phyloP scores from a whole-genome alignment of 1,284 basidiomycete genomes.

The Pascua guehoae region DNA sequence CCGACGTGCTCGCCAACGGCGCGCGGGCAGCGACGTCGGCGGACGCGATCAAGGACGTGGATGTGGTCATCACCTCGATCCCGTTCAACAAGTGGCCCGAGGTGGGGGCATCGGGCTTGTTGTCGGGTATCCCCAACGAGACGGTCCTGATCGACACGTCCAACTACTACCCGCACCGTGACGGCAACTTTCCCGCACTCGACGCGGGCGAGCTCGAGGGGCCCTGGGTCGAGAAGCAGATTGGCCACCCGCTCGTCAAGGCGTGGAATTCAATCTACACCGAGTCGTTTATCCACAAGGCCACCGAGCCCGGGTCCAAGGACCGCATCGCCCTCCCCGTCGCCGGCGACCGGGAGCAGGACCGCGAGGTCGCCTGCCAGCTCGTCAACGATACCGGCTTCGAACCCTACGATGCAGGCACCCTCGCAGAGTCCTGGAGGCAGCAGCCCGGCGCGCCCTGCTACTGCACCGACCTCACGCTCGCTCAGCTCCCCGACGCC shows the following conservation, averaged over 20 bases:
- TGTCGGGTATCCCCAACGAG: background rate
- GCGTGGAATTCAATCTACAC: slow-evolving; percentile 2
- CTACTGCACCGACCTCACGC: slow-evolving; percentile 2
- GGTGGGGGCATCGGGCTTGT: too few relatives aligned
- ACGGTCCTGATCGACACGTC: slow-evolving; percentile 1
- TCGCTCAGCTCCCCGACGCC: background rate
- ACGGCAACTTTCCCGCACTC: background rate
- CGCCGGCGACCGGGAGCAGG: background rate
- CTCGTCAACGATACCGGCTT: slow-evolving; percentile 1
- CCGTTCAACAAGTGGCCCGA: background rate
- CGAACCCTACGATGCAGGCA: background rate
- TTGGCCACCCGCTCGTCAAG: slow-evolving; percentile 2
- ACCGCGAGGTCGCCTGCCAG: background rate
- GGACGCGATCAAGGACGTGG: slow-evolving; percentile 3
- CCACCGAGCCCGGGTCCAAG: background rate
- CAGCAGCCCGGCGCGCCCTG: slow-evolving; percentile 3
- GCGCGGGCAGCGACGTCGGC: background rate
- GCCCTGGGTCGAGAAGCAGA: background rate
- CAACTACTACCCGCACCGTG: slow-evolving; percentile 4
- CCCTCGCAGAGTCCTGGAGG: slow-evolving; percentile 3
- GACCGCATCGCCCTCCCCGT: slow-evolving; percentile 2
- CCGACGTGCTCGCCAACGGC: background rate
- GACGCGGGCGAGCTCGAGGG: slow-evolving; percentile 2
- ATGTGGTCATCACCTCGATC: slow-evolving; percentile 2
- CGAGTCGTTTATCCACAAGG: background rate